Conservation (phyloP, 306 rosid species). For the Dalbergia cultrata region DNA sequence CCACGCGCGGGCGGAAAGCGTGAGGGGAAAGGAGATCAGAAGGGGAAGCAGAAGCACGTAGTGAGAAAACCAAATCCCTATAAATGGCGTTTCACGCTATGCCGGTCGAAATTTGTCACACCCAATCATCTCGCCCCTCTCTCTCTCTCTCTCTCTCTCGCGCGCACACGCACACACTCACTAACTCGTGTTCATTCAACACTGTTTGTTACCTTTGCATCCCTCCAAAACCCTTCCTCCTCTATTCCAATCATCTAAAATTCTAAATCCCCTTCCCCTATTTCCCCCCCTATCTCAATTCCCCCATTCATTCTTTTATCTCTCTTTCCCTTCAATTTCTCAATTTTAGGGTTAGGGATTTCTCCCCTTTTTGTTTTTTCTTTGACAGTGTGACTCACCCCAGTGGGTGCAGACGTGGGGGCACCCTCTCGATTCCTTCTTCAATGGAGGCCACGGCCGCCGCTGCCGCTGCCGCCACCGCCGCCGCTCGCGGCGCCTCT, state of each 20-base stretch:
- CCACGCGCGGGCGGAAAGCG: conserved; percentile 53
- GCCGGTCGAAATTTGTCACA: conserved; percentile 40
- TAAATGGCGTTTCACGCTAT: conserved; percentile 69
- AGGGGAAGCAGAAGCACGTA: conserved; percentile 18
- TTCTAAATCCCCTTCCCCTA: background rate
- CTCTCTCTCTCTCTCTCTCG: background rate
- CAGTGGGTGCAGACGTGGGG: conserved; percentile 46
- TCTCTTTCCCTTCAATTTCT: background rate
- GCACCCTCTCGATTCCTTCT: conserved; percentile 43
- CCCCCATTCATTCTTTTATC: background rate
- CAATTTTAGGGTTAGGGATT: conserved; percentile 78
- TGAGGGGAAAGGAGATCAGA: conserved; percentile 37
- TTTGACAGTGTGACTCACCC: background rate
- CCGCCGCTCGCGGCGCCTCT: conserved; percentile 67
- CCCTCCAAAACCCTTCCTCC: conserved; percentile 54
- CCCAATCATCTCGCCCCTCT: conserved; percentile 45
- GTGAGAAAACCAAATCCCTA: conserved; percentile 45
- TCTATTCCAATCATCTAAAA: conserved; percentile 8
- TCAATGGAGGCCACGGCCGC: conserved; percentile 87
- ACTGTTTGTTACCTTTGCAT: background rate
- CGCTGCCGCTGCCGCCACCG: conserved; percentile 49
- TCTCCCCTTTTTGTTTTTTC: background rate
- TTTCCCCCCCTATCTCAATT: background rate
- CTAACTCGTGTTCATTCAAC: background rate
- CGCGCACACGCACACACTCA: background rate